These are phyloP conservation scores for Candida alai DNA, from an alignment of 805 yeast genomes.

Conservation along the genomic window DNA sequence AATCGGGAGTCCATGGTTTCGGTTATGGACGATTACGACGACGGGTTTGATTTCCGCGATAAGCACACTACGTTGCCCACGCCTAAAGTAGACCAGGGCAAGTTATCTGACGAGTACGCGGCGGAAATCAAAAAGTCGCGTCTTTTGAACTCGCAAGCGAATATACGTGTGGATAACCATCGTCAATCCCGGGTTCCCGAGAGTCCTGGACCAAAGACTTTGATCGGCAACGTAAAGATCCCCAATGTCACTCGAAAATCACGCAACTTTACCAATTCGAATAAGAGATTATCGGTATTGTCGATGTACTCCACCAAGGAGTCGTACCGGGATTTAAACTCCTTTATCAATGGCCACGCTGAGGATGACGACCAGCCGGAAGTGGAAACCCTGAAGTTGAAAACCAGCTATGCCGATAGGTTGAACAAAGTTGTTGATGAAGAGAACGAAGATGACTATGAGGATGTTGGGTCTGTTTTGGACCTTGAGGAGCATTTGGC, in stretches of 20 bases:
- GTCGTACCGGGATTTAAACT: constrained; percentile 57
- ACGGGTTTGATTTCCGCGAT: constrained; percentile 4
- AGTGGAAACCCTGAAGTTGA: constrained; percentile 13
- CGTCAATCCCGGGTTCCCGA: too few species aligned
- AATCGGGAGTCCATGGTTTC: constrained; percentile 36
- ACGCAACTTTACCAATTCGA: constrained; percentile 54
- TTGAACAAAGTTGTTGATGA: constrained; percentile 32
- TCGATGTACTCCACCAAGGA: constrained; percentile 67
- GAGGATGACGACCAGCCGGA: constrained; percentile 15
- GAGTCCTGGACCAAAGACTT: constrained; percentile 41
- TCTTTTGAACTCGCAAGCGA: constrained; percentile 40
- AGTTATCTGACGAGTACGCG: constrained; percentile 42
- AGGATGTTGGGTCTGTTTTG: constrained; percentile 36
- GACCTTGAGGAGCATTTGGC: constrained; percentile 40
- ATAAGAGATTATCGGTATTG: constrained; percentile 67
- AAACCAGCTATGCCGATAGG: constrained; percentile 43
- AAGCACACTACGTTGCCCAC: constrained; percentile 16
- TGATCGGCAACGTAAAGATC: constrained; percentile 58
- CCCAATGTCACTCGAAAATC: constrained; percentile 73
- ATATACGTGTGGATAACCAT: constrained; percentile 16
- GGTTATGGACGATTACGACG: constrained; percentile 18
- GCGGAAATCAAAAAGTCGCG: constrained; percentile 42
- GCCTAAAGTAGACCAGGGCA: constrained; percentile 30
- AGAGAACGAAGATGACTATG: constrained; percentile 28
- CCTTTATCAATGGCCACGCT: constrained; percentile 27